Conservation (phyloP, 306 rosid species). For the Potentilla sterilis region DNA sequence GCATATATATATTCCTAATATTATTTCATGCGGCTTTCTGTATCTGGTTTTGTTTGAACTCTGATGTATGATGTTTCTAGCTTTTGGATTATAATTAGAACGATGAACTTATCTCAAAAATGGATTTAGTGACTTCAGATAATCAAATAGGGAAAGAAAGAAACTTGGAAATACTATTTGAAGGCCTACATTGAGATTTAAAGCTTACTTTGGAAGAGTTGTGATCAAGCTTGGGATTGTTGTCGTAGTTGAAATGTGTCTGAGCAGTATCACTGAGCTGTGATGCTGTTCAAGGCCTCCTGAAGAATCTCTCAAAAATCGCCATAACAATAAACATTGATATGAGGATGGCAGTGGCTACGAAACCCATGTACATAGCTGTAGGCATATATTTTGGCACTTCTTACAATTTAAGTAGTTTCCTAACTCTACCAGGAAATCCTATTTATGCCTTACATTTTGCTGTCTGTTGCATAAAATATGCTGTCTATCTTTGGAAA, state of each 20-base stretch:
- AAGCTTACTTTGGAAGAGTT: constrained; percentile 51
- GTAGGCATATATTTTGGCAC: no score
- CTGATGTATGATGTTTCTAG: background rate
- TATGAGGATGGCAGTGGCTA: constrained; percentile 72
- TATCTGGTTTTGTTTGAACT: background rate
- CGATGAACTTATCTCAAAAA: background rate
- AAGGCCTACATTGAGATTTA: background rate
- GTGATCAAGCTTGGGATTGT: constrained; percentile 31
- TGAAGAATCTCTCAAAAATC: constrained; percentile 61
- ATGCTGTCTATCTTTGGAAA: no score
- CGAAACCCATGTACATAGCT: constrained; percentile 64
- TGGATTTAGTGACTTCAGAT: background rate
- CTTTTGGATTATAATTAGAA: background rate
- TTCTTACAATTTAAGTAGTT: no score
- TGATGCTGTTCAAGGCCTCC: constrained; percentile 44
- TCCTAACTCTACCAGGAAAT: no score
- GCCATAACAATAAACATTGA: constrained; percentile 80
- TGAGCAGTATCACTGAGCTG: constrained; percentile 11
- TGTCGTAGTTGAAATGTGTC: constrained; percentile 23
- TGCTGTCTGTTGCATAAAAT: no score
- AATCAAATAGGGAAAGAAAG: background rate
- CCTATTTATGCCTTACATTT: no score
- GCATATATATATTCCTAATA: constrained; percentile 4
- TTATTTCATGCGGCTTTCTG: constrained; percentile 4
- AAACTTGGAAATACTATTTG: background rate